These are phyloP conservation scores for Zymoseptoria ardabiliae DNA, from an alignment of 2,329 filamentous ascomycete species.

Conservation along the genomic window DNA sequence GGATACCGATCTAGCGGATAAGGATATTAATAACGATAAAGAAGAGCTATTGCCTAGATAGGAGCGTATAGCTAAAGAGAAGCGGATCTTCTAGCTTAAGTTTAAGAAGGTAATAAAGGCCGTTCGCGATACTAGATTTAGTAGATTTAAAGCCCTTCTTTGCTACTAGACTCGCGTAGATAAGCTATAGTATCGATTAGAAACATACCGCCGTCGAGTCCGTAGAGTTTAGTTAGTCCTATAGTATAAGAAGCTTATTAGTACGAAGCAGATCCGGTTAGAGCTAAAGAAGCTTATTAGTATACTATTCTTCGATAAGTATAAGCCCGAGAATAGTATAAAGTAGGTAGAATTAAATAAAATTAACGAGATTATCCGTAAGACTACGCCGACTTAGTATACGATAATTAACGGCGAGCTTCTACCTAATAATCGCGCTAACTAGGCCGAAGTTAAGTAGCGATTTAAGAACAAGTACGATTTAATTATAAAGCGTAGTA, in stretches of 20 bases:
- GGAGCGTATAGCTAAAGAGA: background rate
- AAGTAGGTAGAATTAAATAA: background rate
- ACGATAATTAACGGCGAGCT: background rate
- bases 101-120: background rate
- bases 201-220: background rate
- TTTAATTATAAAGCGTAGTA: background rate
- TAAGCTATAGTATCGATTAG: background rate
- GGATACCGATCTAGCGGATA: background rate
- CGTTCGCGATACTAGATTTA: background rate
- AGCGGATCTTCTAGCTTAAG: background rate
- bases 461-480: background rate
- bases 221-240: background rate
- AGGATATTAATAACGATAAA: background rate
- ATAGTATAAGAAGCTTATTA: background rate
- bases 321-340: background rate
- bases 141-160: background rate
- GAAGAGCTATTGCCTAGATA: background rate
- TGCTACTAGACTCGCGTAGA: background rate
- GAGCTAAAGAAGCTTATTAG: background rate
- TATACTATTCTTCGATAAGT: background rate
- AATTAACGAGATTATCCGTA: background rate
- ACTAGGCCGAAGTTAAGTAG: background rate
- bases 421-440: background rate
- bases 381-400: background rate
- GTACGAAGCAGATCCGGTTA: background rate